Evolutionary conservation across 2,329 filamentous ascomycete species (phyloP), one percentile per base, ranked within the genome.

Genomic region (Stachybotrys echinatus): DNA sequence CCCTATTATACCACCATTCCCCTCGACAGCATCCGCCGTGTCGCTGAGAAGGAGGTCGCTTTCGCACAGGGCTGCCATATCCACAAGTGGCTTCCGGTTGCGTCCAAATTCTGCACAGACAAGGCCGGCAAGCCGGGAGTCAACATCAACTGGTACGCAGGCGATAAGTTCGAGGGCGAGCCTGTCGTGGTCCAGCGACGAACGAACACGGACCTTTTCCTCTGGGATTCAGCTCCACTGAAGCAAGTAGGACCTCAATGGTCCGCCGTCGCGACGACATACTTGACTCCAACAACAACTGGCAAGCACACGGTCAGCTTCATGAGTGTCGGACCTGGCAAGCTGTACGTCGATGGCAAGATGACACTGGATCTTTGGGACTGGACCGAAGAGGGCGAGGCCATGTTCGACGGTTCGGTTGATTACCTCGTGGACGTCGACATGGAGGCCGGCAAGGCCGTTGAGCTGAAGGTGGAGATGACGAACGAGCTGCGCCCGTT

Each of bases 331-430:
- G 84, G 84, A 0, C 81, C 83, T 0, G 84, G 83, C 4, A 76
- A 72, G 55, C 66, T 88, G 44, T 83, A 77, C 54, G 66, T 87
- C 45, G 69, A 87, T 50, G 82, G 79, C 5, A 70, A 79, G 55
- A 60, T 85, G 14, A 75, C 79, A 18, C 75, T 86, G 42, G 81
- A 87, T 55, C 75, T 85, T 3, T 87, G 83, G 84, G 71, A 87
- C 55, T 87, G 83, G 84, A 84, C 77, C 0, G 81, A 86, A 53
- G 78, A 84, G 55, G 83, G 84, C 20, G 83, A 87, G 63, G 83
- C 84, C 23, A 87, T 87, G 84, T 87, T 87, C 57, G 83, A 84
- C 38, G 83, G 82, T 14, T 87, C 83, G 0, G 68, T 83, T 49
- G 84, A 87, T 58, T 79, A 84, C 48, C 71, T 85, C 23, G 79